These are phyloP conservation scores for Monosporascus sp. DNA, from an alignment of 2,329 filamentous ascomycete genomes.

Conservation along the genomic window DNA sequence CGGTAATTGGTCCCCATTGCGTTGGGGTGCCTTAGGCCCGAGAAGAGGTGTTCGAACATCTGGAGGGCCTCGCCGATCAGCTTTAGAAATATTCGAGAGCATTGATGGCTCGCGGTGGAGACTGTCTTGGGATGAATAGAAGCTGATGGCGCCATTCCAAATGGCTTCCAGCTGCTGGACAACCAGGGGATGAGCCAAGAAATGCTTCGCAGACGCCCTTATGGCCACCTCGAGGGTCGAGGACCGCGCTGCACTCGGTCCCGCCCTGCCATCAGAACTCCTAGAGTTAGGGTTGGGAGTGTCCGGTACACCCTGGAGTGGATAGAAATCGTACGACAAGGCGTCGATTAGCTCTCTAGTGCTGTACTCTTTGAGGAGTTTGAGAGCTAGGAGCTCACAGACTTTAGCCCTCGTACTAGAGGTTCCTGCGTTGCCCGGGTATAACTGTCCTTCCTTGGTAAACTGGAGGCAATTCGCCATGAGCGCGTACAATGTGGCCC, in stretches of 20 bases:
- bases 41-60: conserved; percentile 50
- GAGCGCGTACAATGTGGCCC: conserved; percentile 81
- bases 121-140: conserved; percentile 82
- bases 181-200: conserved; percentile 84
- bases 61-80: conserved; percentile 28
- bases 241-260: conserved; percentile 64
- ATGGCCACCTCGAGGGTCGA: conserved; percentile 93
- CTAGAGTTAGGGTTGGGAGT: conserved; percentile 32
- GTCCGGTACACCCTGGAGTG: conserved; percentile 71
- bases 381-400: conserved; percentile 85
- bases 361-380: conserved; percentile 82
- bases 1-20: conserved; percentile 25
- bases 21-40: conserved; percentile 29
- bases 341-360: conserved; percentile 91
- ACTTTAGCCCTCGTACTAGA: conserved; percentile 82
- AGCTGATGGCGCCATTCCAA: conserved; percentile 93
- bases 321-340: conserved; percentile 91
- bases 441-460: conserved; percentile 75
- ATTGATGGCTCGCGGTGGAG: conserved; percentile 60
- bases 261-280: conserved; percentile 33
- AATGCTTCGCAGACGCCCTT: conserved; percentile 85
- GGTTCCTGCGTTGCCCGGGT: conserved; percentile 78
- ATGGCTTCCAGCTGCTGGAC: conserved; percentile 95
- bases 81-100: conserved; percentile 14
- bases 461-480: conserved; percentile 95